Evolutionary conservation across 768 basidiomycete species (phyloP), one percentile per base, ranked within the genome.

Genomic region (Vararia minispora): DNA sequence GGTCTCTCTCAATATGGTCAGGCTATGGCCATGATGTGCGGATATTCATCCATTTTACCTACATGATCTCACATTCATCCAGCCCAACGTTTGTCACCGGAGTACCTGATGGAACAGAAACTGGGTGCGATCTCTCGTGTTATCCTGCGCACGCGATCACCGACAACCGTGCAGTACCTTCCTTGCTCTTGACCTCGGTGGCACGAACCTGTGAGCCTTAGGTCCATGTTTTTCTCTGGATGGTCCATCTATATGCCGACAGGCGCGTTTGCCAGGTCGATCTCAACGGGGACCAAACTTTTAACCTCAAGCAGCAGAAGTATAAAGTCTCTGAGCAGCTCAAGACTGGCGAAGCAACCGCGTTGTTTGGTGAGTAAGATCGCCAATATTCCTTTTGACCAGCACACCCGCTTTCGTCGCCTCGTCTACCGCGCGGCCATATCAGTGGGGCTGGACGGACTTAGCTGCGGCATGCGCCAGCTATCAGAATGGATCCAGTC

Each of bases 11-110:
- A 62, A 48, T 90, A 90, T 63, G 75, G 74, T 25, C 73, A 81
- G 31, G 66, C 82, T 28, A 84, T 94, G 79, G 89, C 91, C 5
- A 95, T 97, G 87, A 90, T 97, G 79, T 85, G 48, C 40, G 75
- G 54, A 7, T 17, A 21, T 17, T 18, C 25, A 2, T 40, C 16
- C 28, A 23, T 13, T 31, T 28, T 18, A 27, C 18, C 14, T 26
- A 30, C 14, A 28, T 47, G 9, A 41, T 31, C 26, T 18, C 12
- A 27, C 37, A 30, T 27, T 38, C 8, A 12, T 7, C 18, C 35
- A 91, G 88, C 48, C 95, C 95, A 5, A 85, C 89, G 8, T 99
- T 88, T 60, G 88, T 98, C 29, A 89, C 85, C n/a, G 81, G 82
- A 35, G 88, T 95, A 18, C 95, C 95, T 31, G 72, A 95, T 58